phyloP scores from a whole-genome alignment of 192 early-diverging fungal species.

The Rhizophagus sp. region DNA sequence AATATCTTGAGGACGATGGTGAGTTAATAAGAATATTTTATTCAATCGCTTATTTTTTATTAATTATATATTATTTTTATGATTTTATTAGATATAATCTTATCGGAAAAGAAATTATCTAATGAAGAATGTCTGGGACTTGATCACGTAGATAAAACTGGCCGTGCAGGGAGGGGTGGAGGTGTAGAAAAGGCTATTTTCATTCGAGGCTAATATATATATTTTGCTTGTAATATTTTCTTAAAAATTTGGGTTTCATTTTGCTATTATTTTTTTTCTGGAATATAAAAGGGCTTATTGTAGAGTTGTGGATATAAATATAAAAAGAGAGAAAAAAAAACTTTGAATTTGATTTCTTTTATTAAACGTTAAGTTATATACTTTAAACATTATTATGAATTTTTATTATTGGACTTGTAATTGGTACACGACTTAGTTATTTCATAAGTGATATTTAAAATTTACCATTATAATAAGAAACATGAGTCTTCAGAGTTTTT shows the following conservation, averaged over 20 bases:
- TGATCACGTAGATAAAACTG: conserved; percentile 55
- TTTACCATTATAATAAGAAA: no score
- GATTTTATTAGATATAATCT: conserved; percentile 34
- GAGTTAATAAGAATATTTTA: not conserved
- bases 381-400: not conserved
- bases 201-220: conserved; percentile 41
- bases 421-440: not conserved
- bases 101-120: conserved; percentile 32
- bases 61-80: not conserved
- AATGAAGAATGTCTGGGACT: conserved; percentile 46
- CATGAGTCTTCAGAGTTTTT: no score
- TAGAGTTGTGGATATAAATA: not conserved
- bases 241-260: not conserved
- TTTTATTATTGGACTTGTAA: not conserved
- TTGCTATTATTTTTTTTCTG: not conserved
- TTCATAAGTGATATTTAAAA: not conserved
- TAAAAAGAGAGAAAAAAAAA: not conserved
- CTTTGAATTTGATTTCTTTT: not conserved
- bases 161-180: conserved; percentile 38
- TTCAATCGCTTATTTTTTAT: not conserved
- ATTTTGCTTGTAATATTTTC: conserved; percentile 2
- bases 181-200: conserved; percentile 45
- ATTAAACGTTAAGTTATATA: not conserved
- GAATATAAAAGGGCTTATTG: not conserved
- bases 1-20: conserved; percentile 32